Conservation (phyloP, 306 rosid genomes). For the Lathyrus sativus region DNA sequence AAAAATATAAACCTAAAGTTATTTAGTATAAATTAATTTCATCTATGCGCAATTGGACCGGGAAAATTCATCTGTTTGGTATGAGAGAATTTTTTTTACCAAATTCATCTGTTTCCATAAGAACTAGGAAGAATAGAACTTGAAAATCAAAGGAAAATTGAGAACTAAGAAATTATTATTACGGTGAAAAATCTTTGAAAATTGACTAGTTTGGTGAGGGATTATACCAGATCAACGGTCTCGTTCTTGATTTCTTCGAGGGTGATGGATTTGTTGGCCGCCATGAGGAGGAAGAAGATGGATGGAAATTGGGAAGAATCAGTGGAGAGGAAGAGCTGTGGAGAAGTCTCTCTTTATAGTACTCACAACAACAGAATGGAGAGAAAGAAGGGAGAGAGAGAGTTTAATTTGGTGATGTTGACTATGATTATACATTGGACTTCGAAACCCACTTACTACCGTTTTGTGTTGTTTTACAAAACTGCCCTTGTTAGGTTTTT, state of each 20-base stretch:
- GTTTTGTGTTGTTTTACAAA: no score
- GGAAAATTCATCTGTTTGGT: neutral
- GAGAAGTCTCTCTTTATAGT: neutral
- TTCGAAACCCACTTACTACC: neutral
- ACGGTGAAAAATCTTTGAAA: neutral
- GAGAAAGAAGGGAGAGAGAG: neutral
- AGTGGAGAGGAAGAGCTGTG: neutral
- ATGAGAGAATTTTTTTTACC: no score
- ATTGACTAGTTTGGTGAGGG: neutral
- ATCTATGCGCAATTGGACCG: no score
- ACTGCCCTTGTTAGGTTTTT: neutral
- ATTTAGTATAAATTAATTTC: no score
- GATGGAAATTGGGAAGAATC: neutral
- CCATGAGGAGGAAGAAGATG: conserved; percentile 40
- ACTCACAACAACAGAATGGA: no score
- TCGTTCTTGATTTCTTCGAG: conserved; percentile 90
- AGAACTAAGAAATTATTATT: no score
- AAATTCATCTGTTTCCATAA: no score
- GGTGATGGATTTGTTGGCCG: conserved; percentile 42
- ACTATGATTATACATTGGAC: neutral
- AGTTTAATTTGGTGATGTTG: neutral
- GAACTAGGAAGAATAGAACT: neutral
- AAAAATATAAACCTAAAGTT: no score
- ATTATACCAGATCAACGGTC: conserved; percentile 87
- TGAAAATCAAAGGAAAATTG: neutral